These are phyloP conservation scores for Lathyrus tuberosus DNA, from an alignment of 306 rosid species.

Conservation along the genomic window DNA sequence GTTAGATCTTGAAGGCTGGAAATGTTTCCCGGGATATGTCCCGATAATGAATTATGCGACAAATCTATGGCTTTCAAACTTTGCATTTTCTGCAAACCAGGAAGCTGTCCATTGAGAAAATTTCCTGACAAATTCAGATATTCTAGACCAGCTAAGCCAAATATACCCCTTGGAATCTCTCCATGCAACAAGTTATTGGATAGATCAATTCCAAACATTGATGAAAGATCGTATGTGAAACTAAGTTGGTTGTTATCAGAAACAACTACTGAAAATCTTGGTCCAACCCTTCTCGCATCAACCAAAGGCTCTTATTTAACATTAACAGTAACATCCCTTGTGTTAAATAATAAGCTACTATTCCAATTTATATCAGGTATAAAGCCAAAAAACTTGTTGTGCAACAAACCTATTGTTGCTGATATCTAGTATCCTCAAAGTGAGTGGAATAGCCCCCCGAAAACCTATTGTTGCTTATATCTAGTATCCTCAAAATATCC, in stretches of 20 bases:
- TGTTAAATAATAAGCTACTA: no score
- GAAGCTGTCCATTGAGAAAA: slow-evolving; percentile 72
- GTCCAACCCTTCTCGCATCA: slow-evolving; percentile 43
- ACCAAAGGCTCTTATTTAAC: slow-evolving; percentile 48
- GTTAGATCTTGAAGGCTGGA: no score
- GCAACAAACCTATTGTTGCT: slow-evolving; percentile 80
- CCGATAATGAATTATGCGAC: no score
- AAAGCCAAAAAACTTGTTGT: slow-evolving; percentile 85
- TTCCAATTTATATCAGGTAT: slow-evolving; percentile 78
- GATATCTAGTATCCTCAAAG: no score
- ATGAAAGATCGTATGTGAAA: slow-evolving; percentile 67
- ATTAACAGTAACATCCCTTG: slow-evolving; percentile 37
- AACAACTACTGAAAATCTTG: slow-evolving; percentile 61
- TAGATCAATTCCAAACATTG: slow-evolving; percentile 76
- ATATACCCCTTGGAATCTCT: no score
- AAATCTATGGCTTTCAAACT: no score
- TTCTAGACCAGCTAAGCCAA: no score
- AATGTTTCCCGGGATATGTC: no score
- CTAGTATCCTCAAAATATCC: no score
- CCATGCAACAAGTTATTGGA: slow-evolving; percentile 81
- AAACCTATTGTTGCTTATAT: no score
- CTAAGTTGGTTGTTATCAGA: slow-evolving; percentile 65
- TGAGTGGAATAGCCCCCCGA: no score
- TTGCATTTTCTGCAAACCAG: slow-evolving; percentile 76
- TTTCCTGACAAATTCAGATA: no score